A percentile compares a stretch with the other conserved stretches of the same genome.
phyloP scores from a whole-genome alignment of 2,329 filamentous ascomycete genomes.

The Aspergillus japonicus region DNA sequence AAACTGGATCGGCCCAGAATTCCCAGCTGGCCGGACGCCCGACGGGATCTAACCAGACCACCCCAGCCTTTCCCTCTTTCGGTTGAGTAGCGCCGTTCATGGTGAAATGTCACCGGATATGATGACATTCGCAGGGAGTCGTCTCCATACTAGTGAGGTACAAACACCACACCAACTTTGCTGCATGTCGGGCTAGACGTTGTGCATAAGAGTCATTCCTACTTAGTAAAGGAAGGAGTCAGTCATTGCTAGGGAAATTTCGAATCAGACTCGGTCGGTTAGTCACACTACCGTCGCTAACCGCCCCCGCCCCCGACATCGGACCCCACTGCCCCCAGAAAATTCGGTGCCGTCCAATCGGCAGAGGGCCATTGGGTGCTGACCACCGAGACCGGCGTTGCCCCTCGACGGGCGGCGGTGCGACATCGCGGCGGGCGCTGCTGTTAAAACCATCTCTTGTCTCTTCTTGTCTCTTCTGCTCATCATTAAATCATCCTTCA shows the following conservation, averaged over 20 bases:
- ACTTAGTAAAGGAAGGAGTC: background rate
- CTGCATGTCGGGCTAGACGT: too few relatives aligned
- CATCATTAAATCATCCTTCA: conserved; percentile 6
- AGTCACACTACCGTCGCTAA: conserved; percentile 17
- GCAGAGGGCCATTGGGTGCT: conserved; percentile 26
- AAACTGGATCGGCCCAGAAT: conserved; percentile 5
- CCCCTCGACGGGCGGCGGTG: conserved; percentile 32
- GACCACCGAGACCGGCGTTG: conserved; percentile 39
- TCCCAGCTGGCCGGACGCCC: background rate
- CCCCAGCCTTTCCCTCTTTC: background rate
- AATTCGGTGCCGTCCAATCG: conserved; percentile 26
- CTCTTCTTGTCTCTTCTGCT: background rate
- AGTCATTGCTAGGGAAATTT: background rate
- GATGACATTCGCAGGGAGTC: background rate
- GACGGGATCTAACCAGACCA: background rate
- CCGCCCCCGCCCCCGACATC: conserved; percentile 15
- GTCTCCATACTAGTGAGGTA: background rate
- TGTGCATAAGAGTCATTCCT: background rate
- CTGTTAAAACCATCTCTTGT: conserved; percentile 24
- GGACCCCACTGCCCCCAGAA: conserved; percentile 5
- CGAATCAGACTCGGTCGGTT: conserved; percentile 15
- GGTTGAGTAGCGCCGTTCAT: background rate
- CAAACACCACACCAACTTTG: too few relatives aligned
- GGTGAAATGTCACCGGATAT: background rate
- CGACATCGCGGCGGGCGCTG: conserved; percentile 34